Conservation (phyloP, 2,329 filamentous ascomycete species). For the Hymenoscyphus scutula region DNA sequence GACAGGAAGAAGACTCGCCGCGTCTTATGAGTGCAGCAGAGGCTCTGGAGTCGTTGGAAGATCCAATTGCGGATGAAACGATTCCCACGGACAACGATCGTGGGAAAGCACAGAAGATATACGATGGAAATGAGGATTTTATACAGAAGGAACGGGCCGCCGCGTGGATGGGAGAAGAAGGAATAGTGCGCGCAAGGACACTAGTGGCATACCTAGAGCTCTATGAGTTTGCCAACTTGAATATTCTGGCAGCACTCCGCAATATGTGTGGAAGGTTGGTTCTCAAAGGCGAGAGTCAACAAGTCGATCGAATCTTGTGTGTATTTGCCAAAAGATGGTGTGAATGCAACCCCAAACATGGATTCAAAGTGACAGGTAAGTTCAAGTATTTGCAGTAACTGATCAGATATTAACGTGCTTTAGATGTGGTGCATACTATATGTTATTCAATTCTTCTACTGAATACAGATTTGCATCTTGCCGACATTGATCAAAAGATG, state of each 20-base stretch:
- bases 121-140: slow-evolving; percentile 78
- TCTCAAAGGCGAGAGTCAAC: slow-evolving; percentile 89
- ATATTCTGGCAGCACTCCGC: slow-evolving; percentile 75
- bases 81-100: slow-evolving; percentile 55
- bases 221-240: slow-evolving; percentile 80
- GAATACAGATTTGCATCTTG: slow-evolving; percentile 93
- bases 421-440: slow-evolving; percentile 94
- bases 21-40: slow-evolving; percentile 32
- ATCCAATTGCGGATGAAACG: slow-evolving; percentile 14
- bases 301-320: slow-evolving; percentile 91
- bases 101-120: slow-evolving; percentile 78
- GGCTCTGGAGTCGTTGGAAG: slow-evolving; percentile 27
- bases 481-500: slow-evolving; percentile 96
- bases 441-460: slow-evolving; percentile 93
- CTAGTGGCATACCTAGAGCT: slow-evolving; percentile 83
- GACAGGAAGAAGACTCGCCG: slow-evolving; percentile 38
- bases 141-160: slow-evolving; percentile 78
- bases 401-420: slow-evolving; percentile 17
- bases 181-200: slow-evolving; percentile 55
- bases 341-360: slow-evolving; percentile 86
- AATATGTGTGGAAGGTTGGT: slow-evolving; percentile 78
- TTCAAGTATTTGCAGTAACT: slow-evolving; percentile 10
- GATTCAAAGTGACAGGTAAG: slow-evolving; percentile 84
- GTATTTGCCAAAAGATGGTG: slow-evolving; percentile 90
- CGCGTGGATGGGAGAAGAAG: slow-evolving; percentile 74